Conservation (phyloP, 257 asterid genomes). For the Linderniella brevidens region DNA sequence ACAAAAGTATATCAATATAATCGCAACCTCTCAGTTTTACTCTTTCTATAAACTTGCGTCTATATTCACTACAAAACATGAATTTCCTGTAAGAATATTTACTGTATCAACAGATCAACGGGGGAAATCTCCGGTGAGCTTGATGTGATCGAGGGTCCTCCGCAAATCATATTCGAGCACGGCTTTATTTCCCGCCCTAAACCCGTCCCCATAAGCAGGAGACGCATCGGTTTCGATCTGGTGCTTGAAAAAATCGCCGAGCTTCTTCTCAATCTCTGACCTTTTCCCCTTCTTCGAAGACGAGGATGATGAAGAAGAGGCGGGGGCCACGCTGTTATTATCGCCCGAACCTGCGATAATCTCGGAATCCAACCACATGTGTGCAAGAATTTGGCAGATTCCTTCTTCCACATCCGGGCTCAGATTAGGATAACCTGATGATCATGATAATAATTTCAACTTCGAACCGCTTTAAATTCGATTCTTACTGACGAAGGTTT, state of each 20-base stretch:
- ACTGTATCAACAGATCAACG: constrained; percentile 10
- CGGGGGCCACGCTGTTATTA: neutral
- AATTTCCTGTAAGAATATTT: too few relatives aligned
- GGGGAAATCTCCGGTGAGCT: constrained; percentile 66
- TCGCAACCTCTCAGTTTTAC: too few relatives aligned
- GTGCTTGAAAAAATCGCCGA: constrained; percentile 67
- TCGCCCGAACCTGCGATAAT: constrained; percentile 49
- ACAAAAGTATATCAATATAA: too few relatives aligned
- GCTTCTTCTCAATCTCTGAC: constrained; percentile 67
- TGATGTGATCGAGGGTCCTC: constrained; percentile 78
- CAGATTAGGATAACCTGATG: constrained; percentile 47
- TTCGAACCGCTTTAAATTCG: too few relatives aligned
- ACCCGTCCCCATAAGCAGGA: constrained; percentile 83
- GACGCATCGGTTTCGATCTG: constrained; percentile 89
- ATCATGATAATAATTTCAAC: too few relatives aligned
- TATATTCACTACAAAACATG: too few relatives aligned
- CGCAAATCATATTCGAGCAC: constrained; percentile 57
- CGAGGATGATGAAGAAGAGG: constrained; percentile 13
- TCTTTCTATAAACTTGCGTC: too few relatives aligned
- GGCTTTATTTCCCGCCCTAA: constrained; percentile 65
- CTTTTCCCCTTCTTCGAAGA: constrained; percentile 78
- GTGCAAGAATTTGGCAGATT: constrained; percentile 91
- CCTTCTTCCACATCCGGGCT: constrained; percentile 91
- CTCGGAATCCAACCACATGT: constrained; percentile 94
- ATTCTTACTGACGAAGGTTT: too few relatives aligned